Conservation (phyloP, 306 rosid species). For the Echinosophora koreensis region DNA sequence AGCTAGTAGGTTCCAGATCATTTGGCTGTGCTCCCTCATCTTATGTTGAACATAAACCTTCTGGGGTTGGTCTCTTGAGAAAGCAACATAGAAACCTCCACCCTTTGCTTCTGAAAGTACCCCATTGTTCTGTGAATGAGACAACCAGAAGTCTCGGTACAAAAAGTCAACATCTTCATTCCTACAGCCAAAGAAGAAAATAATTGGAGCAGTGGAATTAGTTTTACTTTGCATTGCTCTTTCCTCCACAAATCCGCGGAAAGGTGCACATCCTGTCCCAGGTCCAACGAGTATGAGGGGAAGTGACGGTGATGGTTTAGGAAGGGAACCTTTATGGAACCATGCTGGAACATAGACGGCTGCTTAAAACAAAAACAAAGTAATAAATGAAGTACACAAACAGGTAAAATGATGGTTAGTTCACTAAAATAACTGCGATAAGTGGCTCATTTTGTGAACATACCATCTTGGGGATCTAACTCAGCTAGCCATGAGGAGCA, state of each 20-base stretch:
- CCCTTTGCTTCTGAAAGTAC: slow-evolving; percentile 83
- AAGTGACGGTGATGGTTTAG: slow-evolving; percentile 76
- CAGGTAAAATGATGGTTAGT: not conserved
- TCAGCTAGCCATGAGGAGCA: slow-evolving; percentile 91
- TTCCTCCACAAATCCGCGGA: slow-evolving; percentile 86
- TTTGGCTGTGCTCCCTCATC: slow-evolving; percentile 73
- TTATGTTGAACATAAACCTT: slow-evolving; percentile 95
- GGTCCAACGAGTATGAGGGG: slow-evolving; percentile 94
- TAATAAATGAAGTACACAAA: slow-evolving; percentile 34
- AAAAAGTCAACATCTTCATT: slow-evolving; percentile 77
- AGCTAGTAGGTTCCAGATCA: slow-evolving; percentile 72
- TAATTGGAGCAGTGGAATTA: slow-evolving; percentile 67
- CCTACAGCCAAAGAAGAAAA: slow-evolving; percentile 88
- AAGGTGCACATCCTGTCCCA: slow-evolving; percentile 96
- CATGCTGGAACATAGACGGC: slow-evolving; percentile 70
- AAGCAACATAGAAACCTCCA: slow-evolving; percentile 88
- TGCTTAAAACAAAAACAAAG: slow-evolving; percentile 51
- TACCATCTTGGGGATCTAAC: slow-evolving; percentile 74
- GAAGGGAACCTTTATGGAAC: slow-evolving; percentile 86
- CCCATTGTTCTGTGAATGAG: slow-evolving; percentile 62
- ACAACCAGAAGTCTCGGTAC: slow-evolving; percentile 81
- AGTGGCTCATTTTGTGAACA: slow-evolving; percentile 3
- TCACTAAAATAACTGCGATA: slow-evolving; percentile 16
- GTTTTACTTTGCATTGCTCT: slow-evolving; percentile 70
- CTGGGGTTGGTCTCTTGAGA: slow-evolving; percentile 84